Percentiles rank a stretch among this genome's conserved stretches.
Evolutionary conservation across 352 stramenopile species (phyloP).

Genomic region (Phytopythium kandeliae): DNA sequence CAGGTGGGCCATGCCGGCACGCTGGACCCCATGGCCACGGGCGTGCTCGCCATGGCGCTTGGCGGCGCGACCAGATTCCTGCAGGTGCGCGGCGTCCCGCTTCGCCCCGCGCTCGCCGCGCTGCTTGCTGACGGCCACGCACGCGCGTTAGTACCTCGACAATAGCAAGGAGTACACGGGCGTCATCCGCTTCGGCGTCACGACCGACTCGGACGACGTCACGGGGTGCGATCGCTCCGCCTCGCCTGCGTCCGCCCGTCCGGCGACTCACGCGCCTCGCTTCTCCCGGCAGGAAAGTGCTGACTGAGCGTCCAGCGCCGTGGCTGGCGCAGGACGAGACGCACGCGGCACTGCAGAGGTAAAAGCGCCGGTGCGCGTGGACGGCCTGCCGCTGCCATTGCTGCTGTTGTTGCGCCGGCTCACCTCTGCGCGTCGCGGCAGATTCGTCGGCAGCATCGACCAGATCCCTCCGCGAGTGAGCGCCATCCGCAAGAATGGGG

Average conservation of each 20-base stretch:
- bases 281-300: slow-evolving; percentile 40
- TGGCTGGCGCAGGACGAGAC: slow-evolving; percentile 48
- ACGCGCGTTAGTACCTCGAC: slow-evolving; percentile 62
- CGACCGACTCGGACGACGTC: slow-evolving; percentile 78
- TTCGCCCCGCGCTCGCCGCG: too few relatives aligned
- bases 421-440: slow-evolving; percentile 13
- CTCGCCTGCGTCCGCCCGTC: neutral
- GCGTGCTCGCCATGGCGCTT: slow-evolving; percentile 76
- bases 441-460: slow-evolving; percentile 70
- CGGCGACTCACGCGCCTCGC: too few relatives aligned
- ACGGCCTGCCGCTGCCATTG: neutral
- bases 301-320: slow-evolving; percentile 40
- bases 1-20: slow-evolving; percentile 80
- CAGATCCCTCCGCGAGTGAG: slow-evolving; percentile 76
- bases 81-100: slow-evolving; percentile 28
- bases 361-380: slow-evolving; percentile 32
- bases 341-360: slow-evolving; percentile 40
- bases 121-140: too few relatives aligned
- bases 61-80: slow-evolving; percentile 81
- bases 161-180: slow-evolving; percentile 76
- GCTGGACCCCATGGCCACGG: slow-evolving; percentile 86
- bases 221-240: slow-evolving; percentile 65
- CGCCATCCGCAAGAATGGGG: slow-evolving; percentile 72
- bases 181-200: slow-evolving; percentile 70
- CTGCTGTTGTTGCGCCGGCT: neutral